Percentiles rank a stretch among this genome's conserved stretches.
Evolutionary conservation across 2,329 filamentous ascomycete species (phyloP).

Genomic region (Ophiostoma montium): DNA sequence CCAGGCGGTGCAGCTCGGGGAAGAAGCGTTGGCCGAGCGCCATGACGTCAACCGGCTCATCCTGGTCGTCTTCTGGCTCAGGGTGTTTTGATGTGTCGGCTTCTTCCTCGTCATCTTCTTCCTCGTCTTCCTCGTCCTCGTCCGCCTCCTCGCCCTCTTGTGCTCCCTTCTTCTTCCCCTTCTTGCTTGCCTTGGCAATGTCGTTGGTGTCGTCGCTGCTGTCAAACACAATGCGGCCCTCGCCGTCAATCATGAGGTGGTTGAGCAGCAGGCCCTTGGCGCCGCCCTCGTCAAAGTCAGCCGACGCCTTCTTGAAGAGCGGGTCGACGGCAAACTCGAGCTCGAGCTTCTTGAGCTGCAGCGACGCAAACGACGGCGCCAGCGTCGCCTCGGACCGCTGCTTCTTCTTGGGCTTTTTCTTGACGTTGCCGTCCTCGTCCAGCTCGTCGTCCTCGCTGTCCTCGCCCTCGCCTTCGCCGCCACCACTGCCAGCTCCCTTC

Average conservation of each 20-base stretch:
- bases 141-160: constrained; percentile 20
- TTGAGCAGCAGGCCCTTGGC: constrained; percentile 91
- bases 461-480: constrained; percentile 49
- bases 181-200: constrained; percentile 20
- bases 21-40: constrained; percentile 72
- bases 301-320: constrained; percentile 97
- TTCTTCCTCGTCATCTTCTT: constrained; percentile 29
- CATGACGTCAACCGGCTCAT: constrained; percentile 65
- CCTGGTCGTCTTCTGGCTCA: constrained; percentile 25
- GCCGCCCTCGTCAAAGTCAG: constrained; percentile 95
- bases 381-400: constrained; percentile 80
- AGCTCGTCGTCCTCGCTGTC: constrained; percentile 47
- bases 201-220: constrained; percentile 39
- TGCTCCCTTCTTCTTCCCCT: constrained; percentile 18
- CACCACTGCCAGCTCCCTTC: constrained; percentile 34
- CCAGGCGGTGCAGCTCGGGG: constrained; percentile 60
- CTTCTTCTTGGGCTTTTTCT: constrained; percentile 60
- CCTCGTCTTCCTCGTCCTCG: constrained; percentile 28
- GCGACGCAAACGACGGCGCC: constrained; percentile 69
- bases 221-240: constrained; percentile 92
- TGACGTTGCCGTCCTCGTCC: constrained; percentile 31
- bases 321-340: constrained; percentile 94
- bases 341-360: constrained; percentile 95
- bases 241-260: constrained; percentile 85
- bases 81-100: constrained; percentile 14